phyloP scores from a whole-genome alignment of 768 basidiomycete genomes.

The Boletus tomentosulus region DNA sequence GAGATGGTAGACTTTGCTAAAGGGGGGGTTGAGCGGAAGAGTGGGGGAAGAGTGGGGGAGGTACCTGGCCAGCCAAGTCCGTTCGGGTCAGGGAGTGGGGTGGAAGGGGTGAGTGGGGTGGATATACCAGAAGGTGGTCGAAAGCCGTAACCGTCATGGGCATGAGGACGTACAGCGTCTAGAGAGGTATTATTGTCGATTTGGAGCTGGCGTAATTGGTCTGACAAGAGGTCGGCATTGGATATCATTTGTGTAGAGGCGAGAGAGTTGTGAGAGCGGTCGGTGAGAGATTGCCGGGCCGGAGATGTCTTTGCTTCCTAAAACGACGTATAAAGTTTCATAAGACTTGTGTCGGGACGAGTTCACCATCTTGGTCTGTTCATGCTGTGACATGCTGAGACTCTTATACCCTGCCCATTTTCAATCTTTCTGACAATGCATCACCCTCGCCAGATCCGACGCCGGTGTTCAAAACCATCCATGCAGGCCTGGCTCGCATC shows the following conservation, averaged over 20 bases:
- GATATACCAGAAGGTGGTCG: slow-evolving; percentile 62
- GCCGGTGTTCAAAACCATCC: slow-evolving; percentile 7
- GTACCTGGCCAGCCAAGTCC: slow-evolving; percentile 93
- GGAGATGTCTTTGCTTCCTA: slow-evolving; percentile 26
- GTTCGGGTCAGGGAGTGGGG: slow-evolving; percentile 48
- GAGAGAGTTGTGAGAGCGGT: no score
- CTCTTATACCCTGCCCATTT: slow-evolving; percentile 28
- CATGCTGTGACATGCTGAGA: slow-evolving; percentile 29
- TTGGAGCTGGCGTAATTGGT: slow-evolving; percentile 44
- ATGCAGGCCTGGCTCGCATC: slow-evolving; percentile 58
- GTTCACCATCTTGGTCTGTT: slow-evolving; percentile 33
- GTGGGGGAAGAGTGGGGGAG: slow-evolving; percentile 16
- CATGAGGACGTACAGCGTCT: slow-evolving; percentile 18
- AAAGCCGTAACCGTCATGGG: slow-evolving; percentile 81
- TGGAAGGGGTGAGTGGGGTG: slow-evolving; percentile 46
- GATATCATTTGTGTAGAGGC: slow-evolving; percentile 7
- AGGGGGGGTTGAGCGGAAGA: slow-evolving; percentile 13
- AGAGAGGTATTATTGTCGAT: no score
- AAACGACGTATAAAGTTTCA: slow-evolving; percentile 32
- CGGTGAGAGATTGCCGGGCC: no score
- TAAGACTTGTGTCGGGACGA: slow-evolving; percentile 31
- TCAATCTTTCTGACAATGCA: slow-evolving; percentile 20
- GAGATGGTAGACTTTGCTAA: slow-evolving; percentile 86
- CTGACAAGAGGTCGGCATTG: slow-evolving; percentile 40
- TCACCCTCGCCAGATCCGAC: slow-evolving; percentile 8